Percentiles rank a stretch among this genome's conserved stretches.
These are phyloP conservation scores for Stachybotrys echinatus DNA, from an alignment of 2,329 filamentous ascomycete species.

Conservation along the genomic window DNA sequence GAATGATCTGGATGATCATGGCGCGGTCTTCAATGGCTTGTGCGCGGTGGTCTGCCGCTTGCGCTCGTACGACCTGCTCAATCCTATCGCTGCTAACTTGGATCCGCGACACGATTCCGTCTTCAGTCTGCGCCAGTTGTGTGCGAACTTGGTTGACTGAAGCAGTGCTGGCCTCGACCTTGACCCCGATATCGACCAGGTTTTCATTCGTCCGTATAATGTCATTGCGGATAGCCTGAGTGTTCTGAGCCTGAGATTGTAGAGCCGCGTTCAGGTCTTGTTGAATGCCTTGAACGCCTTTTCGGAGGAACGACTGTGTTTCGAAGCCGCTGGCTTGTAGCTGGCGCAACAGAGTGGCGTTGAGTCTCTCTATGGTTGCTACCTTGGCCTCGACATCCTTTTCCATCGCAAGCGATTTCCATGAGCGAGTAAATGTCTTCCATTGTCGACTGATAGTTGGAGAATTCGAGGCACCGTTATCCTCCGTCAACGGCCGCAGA, in stretches of 20 bases:
- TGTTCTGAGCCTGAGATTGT: no score
- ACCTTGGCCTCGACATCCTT: not conserved
- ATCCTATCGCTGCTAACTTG: not conserved
- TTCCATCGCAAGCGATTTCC: not conserved
- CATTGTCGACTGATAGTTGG: not conserved
- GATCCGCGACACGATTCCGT: not conserved
- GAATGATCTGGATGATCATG: not conserved
- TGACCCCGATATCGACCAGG: not conserved
- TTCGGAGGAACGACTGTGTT: not conserved
- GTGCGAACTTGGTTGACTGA: not conserved
- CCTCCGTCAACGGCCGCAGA: not conserved
- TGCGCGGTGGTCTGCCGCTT: not conserved
- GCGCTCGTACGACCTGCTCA: not conserved
- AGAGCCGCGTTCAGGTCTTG: not conserved
- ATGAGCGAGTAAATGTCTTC: not conserved
- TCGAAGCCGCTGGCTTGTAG: not conserved
- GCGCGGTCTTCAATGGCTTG: not conserved
- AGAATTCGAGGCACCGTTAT: no score
- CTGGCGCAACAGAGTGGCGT: not conserved
- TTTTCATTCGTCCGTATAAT: not conserved
- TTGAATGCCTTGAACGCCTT: not conserved
- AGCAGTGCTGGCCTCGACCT: not conserved
- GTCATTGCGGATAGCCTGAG: not conserved
- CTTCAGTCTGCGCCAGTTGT: not conserved
- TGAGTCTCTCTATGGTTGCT: not conserved